These are phyloP conservation scores for Achaetomiella virescens DNA, from an alignment of 495 filamentous ascomycete species.

Conservation along the genomic window DNA sequence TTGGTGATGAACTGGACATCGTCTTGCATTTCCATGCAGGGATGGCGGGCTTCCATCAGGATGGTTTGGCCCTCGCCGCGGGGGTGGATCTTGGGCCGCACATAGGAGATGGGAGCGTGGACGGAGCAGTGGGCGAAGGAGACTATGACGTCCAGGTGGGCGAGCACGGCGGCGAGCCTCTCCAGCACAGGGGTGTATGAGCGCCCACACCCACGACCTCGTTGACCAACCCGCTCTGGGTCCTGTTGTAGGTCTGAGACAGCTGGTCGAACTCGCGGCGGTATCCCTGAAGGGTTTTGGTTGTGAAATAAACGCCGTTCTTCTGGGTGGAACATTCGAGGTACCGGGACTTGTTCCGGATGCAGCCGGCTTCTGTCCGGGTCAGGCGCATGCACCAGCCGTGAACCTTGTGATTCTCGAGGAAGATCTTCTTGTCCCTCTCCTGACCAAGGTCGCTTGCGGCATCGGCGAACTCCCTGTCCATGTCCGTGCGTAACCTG, in stretches of 20 bases:
- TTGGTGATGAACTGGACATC: slow-evolving; percentile 98
- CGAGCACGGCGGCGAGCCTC: slow-evolving; percentile 77
- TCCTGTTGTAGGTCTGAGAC: slow-evolving; percentile 91
- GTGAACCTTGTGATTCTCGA: slow-evolving; percentile 92
- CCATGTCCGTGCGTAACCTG: slow-evolving; percentile 75
- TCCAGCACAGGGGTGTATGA: slow-evolving; percentile 95
- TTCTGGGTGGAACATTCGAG: slow-evolving; percentile 98
- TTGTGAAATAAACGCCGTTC: slow-evolving; percentile 98
- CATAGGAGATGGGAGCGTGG: slow-evolving; percentile 86
- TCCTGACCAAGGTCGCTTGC: slow-evolving; percentile 85
- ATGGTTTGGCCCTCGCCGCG: slow-evolving; percentile 87
- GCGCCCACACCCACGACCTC: slow-evolving; percentile 92
- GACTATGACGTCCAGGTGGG: slow-evolving; percentile 95
- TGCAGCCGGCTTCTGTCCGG: slow-evolving; percentile 83
- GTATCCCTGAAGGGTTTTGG: slow-evolving; percentile 68
- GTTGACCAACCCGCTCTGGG: slow-evolving; percentile 81
- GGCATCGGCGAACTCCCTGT: slow-evolving; percentile 69
- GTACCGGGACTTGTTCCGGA: slow-evolving; percentile 83
- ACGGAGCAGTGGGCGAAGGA: slow-evolving; percentile 91
- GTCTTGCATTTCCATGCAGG: slow-evolving; percentile 99
- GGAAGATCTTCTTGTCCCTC: slow-evolving; percentile 94
- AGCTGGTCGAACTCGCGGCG: slow-evolving; percentile 92
- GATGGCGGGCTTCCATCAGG: slow-evolving; percentile 88
- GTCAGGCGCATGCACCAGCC: slow-evolving; percentile 97
- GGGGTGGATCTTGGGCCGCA: slow-evolving; percentile 85